These are phyloP conservation scores for Adenanthera pavonina DNA, from an alignment of 306 rosid species.

Conservation along the genomic window DNA sequence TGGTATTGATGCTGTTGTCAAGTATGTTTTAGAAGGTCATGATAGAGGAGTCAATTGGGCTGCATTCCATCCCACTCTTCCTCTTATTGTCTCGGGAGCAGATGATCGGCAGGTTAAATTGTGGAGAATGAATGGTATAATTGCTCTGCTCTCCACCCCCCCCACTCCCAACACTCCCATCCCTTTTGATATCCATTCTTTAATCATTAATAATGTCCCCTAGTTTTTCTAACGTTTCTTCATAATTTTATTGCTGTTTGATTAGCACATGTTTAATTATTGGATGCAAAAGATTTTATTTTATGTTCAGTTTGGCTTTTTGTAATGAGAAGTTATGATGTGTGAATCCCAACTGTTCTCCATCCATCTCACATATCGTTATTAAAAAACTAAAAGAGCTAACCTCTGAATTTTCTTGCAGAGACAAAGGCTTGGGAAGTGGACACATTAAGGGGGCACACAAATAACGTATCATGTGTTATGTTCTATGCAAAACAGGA, in stretches of 20 bases:
- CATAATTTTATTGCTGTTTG: neutral
- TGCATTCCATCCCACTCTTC: slow-evolving; percentile 89
- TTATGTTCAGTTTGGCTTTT: neutral
- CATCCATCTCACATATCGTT: too few species aligned
- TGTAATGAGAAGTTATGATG: neutral
- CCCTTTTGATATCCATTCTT: neutral
- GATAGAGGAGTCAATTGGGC: slow-evolving; percentile 99
- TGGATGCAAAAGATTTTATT: neutral
- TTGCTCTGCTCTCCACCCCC: neutral
- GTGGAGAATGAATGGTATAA: slow-evolving; percentile 95
- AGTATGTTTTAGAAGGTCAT: slow-evolving; percentile 97
- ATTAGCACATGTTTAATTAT: neutral
- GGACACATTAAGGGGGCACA: slow-evolving; percentile 96
- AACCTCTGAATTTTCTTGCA: slow-evolving; percentile 44
- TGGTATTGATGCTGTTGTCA: slow-evolving; percentile 90
- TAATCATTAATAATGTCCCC: neutral
- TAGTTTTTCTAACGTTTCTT: neutral
- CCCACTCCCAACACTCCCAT: neutral
- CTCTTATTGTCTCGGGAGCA: slow-evolving; percentile 96
- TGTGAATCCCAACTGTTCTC: neutral
- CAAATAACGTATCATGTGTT: slow-evolving; percentile 95
- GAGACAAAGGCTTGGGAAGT: slow-evolving; percentile 99
- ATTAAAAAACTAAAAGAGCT: neutral
- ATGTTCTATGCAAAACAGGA: slow-evolving; percentile 98
- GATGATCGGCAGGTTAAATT: slow-evolving; percentile 96